These are phyloP conservation scores for Annulohypoxylon moriforme DNA, from an alignment of 495 filamentous ascomycete genomes.

Conservation along the genomic window DNA sequence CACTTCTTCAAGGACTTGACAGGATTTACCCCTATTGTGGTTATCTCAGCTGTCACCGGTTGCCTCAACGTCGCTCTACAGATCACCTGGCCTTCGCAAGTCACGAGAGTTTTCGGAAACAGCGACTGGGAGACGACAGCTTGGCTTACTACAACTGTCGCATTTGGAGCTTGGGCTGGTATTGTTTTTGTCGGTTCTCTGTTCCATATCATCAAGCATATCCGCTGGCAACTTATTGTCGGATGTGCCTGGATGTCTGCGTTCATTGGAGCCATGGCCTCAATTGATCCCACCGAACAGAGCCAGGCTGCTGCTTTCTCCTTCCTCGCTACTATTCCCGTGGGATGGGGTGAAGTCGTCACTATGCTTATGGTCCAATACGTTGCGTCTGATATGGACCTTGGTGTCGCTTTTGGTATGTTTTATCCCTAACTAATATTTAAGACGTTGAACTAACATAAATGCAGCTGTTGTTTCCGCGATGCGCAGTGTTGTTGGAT, in stretches of 20 bases:
- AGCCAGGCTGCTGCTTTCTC: slow-evolving; percentile 40
- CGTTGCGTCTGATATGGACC: slow-evolving; percentile 46
- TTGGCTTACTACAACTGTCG: slow-evolving; percentile 41
- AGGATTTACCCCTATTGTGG: slow-evolving; percentile 52
- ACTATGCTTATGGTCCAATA: slow-evolving; percentile 34
- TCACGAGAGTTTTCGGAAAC: slow-evolving; percentile 17
- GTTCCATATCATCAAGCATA: slow-evolving; percentile 41
- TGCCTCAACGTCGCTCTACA: slow-evolving; percentile 40
- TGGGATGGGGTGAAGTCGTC: slow-evolving; percentile 32
- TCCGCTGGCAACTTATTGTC: slow-evolving; percentile 46
- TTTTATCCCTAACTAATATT: slow-evolving; percentile 38
- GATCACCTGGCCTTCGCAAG: slow-evolving; percentile 30
- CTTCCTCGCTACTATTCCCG: slow-evolving; percentile 24
- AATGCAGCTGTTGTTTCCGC: slow-evolving; percentile 52
- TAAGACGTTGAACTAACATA: background rate
- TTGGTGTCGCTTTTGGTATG: slow-evolving; percentile 56
- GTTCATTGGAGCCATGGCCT: slow-evolving; percentile 45
- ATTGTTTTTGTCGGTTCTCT: slow-evolving; percentile 21
- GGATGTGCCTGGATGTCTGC: slow-evolving; percentile 35
- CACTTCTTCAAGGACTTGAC: slow-evolving; percentile 54
- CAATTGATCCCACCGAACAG: slow-evolving; percentile 18
- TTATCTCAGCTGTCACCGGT: slow-evolving; percentile 47
- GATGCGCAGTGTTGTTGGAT: slow-evolving; percentile 44
- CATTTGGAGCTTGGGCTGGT: slow-evolving; percentile 20
- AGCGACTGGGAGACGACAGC: slow-evolving; percentile 23